Evolutionary conservation across 345 rosid species (phyloP), one percentile per base, ranked within the genome.

Genomic region (Ceriops zippeliana): DNA sequence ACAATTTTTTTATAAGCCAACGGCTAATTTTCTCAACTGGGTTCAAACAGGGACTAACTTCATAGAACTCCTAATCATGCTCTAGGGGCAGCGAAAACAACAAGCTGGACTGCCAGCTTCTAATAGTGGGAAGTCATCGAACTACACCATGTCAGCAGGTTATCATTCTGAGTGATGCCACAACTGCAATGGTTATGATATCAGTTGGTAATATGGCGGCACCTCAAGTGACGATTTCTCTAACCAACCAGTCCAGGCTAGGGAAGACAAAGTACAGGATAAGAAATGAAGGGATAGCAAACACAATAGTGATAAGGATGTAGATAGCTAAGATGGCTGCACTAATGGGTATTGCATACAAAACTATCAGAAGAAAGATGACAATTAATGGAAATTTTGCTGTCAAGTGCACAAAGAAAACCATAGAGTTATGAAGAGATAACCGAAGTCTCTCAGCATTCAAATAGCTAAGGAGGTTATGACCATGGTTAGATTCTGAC

Each of bases 301-400:
- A 84, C 72, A 93, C 38, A 60, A 93, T 57, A 16, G 91, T 91
- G 68, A 93, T 76, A 27, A 93, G 85, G 63, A 89, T 76, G 86
- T 89, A 93, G 79, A 93, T 72, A 2, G 86, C 88, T 75, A 89
- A 74, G 73, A 93, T 83, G 69, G 89, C 96, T 58, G 87, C 92
- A 76, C 97, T 91, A 67, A 95, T 86, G 13, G 98, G 98, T 75
- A 93, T 86, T 31, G 91, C 97, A 63, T 89, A 91, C 35, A 91
- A 74, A 62, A 88, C 75, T 26, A 93, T 88, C 65, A 93, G 81
- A 72, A 93, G 89, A 73, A 91, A 89, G 75, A 91, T 76, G 79
- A 89, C 77, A n/a, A 93, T 87, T 75, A 93, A 77, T 0, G 98
- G 98, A 81, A 93, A 86, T 83, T 93, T 93, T 24, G 97, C 89